Evolutionary conservation across 805 yeast species (phyloP).

Genomic region (Grigorovia transvaalensis): DNA sequence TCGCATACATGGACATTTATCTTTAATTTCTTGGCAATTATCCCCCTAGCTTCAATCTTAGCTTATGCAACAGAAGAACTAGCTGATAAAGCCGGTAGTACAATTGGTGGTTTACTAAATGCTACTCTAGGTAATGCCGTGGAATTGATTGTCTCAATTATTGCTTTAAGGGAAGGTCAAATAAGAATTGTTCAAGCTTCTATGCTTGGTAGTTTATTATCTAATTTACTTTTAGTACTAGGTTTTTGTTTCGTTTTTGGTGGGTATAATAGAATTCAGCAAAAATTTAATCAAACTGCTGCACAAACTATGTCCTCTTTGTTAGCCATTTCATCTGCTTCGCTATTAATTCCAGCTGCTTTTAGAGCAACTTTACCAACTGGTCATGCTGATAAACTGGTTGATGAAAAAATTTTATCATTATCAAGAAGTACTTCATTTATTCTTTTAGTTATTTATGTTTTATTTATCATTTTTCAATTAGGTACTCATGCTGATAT

Average conservation of each 20-base stretch:
- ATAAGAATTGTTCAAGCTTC: conserved; percentile 93
- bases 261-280: conserved; percentile 78
- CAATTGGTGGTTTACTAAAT: conserved; percentile 86
- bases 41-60: conserved; percentile 83
- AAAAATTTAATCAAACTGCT: conserved; percentile 86
- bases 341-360: conserved; percentile 90
- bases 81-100: conserved; percentile 79
- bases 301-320: conserved; percentile 97
- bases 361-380: conserved; percentile 70
- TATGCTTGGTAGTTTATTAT: conserved; percentile 88
- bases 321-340: conserved; percentile 82
- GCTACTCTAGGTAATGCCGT: conserved; percentile 98
- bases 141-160: conserved; percentile 86
- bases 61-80: conserved; percentile 92
- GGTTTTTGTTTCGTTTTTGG: conserved; percentile 96
- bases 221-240: conserved; percentile 77
- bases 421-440: conserved; percentile 82
- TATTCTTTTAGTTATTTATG: conserved; percentile 65
- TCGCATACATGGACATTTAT: conserved; percentile 48
- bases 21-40: conserved; percentile 78
- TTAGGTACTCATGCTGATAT: conserved; percentile 71
- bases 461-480: conserved; percentile 77
- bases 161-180: conserved; percentile 79
- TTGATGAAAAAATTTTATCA: conserved; percentile 43
- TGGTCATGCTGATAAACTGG: conserved; percentile 28